Conservation (phyloP, 148 eudicot species). For the Rhododendron kiyosumense region DNA sequence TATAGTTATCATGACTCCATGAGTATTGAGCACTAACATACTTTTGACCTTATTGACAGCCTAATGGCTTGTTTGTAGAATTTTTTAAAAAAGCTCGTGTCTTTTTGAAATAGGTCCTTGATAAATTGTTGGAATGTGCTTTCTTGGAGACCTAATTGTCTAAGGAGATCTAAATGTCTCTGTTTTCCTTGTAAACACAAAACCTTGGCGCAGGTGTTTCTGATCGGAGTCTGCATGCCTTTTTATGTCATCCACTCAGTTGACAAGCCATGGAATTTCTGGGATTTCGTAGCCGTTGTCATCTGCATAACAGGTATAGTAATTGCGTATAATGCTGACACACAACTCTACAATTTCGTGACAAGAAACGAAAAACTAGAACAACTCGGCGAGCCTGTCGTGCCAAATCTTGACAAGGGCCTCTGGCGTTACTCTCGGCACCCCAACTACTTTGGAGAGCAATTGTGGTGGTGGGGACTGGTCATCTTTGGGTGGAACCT, state of each 20-base stretch:
- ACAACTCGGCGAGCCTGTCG: conserved; percentile 37
- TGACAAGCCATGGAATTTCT: conserved; percentile 46
- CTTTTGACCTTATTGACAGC: background rate
- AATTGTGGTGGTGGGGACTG: conserved; percentile 98
- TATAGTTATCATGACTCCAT: background rate
- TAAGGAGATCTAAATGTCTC: no score
- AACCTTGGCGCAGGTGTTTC: conserved; percentile 47
- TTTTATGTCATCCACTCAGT: conserved; percentile 61
- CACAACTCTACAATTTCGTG: conserved; percentile 64
- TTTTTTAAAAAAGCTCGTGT: background rate
- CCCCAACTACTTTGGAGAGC: conserved; percentile 96
- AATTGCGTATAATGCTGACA: conserved; percentile 69
- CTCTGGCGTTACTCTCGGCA: conserved; percentile 85
- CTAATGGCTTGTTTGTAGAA: background rate
- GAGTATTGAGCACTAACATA: background rate
- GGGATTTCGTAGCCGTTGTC: conserved; percentile 53
- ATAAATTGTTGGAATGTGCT: background rate
- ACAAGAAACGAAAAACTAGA: conserved; percentile 45
- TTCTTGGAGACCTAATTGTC: background rate
- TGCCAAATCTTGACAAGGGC: conserved; percentile 60
- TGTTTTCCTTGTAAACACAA: background rate
- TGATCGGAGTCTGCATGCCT: conserved; percentile 69
- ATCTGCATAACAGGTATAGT: conserved; percentile 57
- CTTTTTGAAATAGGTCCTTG: background rate
- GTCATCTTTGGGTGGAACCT: conserved; percentile 71